Conservation (phyloP, 805 yeast species). For the Schwanniomyces vanrijiae region DNA sequence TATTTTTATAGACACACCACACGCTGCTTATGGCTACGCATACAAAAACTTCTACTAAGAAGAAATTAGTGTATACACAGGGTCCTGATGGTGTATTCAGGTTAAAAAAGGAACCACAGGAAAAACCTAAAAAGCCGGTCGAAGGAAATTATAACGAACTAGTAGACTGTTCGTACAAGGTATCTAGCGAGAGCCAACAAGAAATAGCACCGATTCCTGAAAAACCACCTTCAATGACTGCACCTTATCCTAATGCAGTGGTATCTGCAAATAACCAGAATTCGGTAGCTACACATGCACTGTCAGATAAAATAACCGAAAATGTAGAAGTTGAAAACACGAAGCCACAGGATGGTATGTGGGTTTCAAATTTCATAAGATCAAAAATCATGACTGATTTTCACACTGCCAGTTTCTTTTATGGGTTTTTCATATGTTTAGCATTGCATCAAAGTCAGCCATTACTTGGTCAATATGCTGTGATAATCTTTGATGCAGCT, state of each 20-base stretch:
- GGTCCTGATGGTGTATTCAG: constrained; percentile 41
- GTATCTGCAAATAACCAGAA: background rate
- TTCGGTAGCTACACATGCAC: background rate
- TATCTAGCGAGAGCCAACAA: constrained; percentile 14
- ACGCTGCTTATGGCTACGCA: constrained; percentile 14
- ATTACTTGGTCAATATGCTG: constrained; percentile 18
- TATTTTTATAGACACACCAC: background rate
- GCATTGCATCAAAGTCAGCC: constrained; percentile 21
- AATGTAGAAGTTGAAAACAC: background rate
- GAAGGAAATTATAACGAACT: constrained; percentile 31
- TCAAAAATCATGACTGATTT: constrained; percentile 8
- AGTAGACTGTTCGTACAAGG: constrained; percentile 29
- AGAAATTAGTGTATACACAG: constrained; percentile 34
- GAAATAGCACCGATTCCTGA: background rate
- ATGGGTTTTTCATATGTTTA: constrained; percentile 26
- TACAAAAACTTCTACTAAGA: constrained; percentile 17
- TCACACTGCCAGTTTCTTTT: constrained; percentile 26
- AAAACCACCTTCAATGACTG: background rate
- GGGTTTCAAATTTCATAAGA: background rate
- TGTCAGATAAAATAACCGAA: background rate
- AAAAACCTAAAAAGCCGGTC: constrained; percentile 16
- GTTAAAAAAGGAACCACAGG: constrained; percentile 21
- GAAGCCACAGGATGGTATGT: background rate
- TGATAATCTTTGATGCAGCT: constrained; percentile 16
- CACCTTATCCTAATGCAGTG: constrained; percentile 1